Conservation (phyloP, 371 early-diverging fungal genomes). For the Polyrhizophydium stewartii region DNA sequence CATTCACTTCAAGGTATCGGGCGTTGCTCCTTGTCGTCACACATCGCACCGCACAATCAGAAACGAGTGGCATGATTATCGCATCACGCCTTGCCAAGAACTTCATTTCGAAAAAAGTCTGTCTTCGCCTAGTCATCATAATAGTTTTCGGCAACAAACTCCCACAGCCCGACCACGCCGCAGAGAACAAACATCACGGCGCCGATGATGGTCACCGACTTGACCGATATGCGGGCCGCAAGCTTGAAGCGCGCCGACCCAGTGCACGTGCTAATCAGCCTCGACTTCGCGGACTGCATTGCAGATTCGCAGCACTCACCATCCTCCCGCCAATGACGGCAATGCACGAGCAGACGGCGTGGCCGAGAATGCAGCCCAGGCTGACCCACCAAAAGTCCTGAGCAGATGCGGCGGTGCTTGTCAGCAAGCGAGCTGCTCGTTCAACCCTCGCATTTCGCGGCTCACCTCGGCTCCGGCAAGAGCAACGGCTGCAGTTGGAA, state of each 20-base stretch:
- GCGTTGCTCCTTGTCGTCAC: too few species aligned
- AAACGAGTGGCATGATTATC: too few species aligned
- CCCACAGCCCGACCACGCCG: conserved; percentile 30
- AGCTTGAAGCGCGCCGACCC: conserved; percentile 25
- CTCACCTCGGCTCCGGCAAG: conserved; percentile 59
- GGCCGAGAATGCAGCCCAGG: conserved; percentile 78
- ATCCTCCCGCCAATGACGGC: conserved; percentile 88
- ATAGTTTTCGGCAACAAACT: not conserved
- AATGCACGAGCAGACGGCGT: conserved; percentile 78
- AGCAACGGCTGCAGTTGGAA: conserved; percentile 77
- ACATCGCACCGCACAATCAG: too few species aligned
- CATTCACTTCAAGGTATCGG: too few species aligned
- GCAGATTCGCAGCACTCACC: conserved; percentile 8
- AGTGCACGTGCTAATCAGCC: too few species aligned
- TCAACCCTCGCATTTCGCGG: not conserved
- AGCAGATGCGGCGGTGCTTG: conserved; percentile 33
- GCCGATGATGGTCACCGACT: conserved; percentile 79
- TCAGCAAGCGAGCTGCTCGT: too few species aligned
- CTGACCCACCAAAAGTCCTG: conserved; percentile 60
- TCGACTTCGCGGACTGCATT: too few species aligned
- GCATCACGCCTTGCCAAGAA: too few species aligned
- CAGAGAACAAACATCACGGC: conserved; percentile 80
- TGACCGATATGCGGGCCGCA: conserved; percentile 80
- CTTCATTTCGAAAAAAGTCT: too few species aligned
- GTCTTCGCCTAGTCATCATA: too few species aligned